Evolutionary conservation across 202 grass and related monocot species (phyloP), one percentile per base, ranked within the genome.

Genomic region (Carex arenaria): DNA sequence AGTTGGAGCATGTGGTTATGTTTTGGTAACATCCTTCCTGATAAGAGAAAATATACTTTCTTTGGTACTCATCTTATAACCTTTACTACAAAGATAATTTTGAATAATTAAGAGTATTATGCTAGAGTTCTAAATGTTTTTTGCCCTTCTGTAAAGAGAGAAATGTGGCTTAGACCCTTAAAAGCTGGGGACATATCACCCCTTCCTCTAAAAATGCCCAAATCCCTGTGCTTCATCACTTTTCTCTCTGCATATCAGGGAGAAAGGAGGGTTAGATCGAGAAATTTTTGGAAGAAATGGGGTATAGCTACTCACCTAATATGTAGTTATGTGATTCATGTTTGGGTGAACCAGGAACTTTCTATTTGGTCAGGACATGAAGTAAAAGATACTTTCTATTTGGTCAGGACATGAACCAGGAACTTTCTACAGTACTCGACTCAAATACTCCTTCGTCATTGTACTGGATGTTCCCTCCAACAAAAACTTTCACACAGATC

Each of bases 11-110:
- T 87, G 90, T 34, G 92, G 95, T 62, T 98, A 94, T 67, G 95
- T 98, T 76, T 90, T 98, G 59, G 59, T 98, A 49, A 90, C 92
- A 43, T 98, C 95, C 0, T 94, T 98, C 81, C 78, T 98, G 61
- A 98, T 93, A 87, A 88, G 92, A 89, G 90, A 98, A 55, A 95
- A 98, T 61, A 98, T 98, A 84, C 95, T 98, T 78, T 86, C 88
- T 73, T 49, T 98, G 95, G 95, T 98, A 98, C 79, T 7, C 59
- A 18, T 69, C 72, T 78, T 86, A 42, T 59, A 73, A 83, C 62
- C 26, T 72, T 83, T 8, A 28, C 52, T 72, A 45, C 30, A 20
- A 36, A 45, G n/a, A 61, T 66, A 30, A 83, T 59, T 59, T 34
- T 72, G 53, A 84, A 64, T 72, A 61, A 22, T 38, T 47, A 26